A percentile compares a stretch with the other conserved stretches of the same genome.
Conservation (phyloP, 2,329 filamentous ascomycete genomes). For the Pseudocercospora fijiensis region DNA sequence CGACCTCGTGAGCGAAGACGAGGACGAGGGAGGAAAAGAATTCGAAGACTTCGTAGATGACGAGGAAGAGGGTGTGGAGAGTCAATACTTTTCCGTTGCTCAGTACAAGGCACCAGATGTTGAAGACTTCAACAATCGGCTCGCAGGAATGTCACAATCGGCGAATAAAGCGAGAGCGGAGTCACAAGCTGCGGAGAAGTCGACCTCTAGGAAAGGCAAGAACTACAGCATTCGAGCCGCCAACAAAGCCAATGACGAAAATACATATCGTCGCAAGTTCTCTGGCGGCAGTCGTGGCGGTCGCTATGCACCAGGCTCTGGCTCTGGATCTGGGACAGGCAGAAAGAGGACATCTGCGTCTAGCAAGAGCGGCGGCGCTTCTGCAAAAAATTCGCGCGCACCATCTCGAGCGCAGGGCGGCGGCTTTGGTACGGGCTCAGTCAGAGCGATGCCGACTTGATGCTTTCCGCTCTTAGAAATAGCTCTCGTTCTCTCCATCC, state of each 20-base stretch:
- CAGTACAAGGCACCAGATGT: not conserved
- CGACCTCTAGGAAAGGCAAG: not conserved
- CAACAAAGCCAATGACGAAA: conserved; percentile 3
- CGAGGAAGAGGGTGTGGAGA: conserved; percentile 11
- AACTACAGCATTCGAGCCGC: not conserved
- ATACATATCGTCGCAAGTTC: not conserved
- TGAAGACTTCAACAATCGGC: not conserved
- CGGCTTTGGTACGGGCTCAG: not conserved
- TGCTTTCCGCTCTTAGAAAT: not conserved
- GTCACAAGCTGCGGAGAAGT: not conserved
- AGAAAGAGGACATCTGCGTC: conserved; percentile 4
- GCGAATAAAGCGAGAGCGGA: conserved; percentile 6
- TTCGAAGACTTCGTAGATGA: conserved; percentile 2
- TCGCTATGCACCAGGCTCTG: conserved; percentile 10
- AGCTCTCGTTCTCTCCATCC: not conserved
- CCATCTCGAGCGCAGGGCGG: not conserved
- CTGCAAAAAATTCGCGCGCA: not conserved
- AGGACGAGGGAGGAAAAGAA: conserved; percentile 31
- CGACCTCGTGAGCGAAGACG: conserved; percentile 47
- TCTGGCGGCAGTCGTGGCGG: conserved; percentile 1
- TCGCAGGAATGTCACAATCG: conserved; percentile 1
- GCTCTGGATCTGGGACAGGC: conserved; percentile 9
- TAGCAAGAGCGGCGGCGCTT: not conserved
- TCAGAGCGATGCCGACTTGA: conserved; percentile 5
- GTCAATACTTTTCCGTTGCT: not conserved